These are phyloP conservation scores for Gillenia trifoliata DNA, from an alignment of 306 rosid genomes.

Conservation along the genomic window DNA sequence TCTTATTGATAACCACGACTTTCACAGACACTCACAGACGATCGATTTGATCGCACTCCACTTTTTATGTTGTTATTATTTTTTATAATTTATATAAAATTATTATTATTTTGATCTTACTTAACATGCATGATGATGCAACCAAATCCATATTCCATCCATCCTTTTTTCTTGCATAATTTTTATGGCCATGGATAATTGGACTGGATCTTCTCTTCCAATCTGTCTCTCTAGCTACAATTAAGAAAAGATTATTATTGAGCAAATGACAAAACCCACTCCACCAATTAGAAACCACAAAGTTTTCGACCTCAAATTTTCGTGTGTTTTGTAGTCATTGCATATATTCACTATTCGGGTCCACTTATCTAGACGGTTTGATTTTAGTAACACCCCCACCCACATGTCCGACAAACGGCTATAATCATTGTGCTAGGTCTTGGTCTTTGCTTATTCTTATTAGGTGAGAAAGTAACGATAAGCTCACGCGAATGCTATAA, in stretches of 20 bases:
- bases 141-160: neutral
- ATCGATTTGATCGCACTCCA: neutral
- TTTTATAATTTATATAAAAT: neutral
- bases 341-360: neutral
- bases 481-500: too few species aligned
- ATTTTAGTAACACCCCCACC: constrained; percentile 9
- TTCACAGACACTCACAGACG: neutral
- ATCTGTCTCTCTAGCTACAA: neutral
- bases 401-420: constrained; percentile 44
- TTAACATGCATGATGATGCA: neutral
- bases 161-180: neutral
- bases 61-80: neutral
- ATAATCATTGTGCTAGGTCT: constrained; percentile 49
- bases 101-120: neutral
- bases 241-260: neutral
- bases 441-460: constrained; percentile 14
- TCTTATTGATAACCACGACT: neutral
- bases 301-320: neutral
- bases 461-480: neutral
- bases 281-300: neutral
- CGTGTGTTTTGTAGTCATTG: neutral
- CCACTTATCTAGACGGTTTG: constrained; percentile 14
- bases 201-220: neutral
- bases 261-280: constrained; percentile 2
- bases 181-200: neutral